Percentiles rank a stretch among this genome's conserved stretches.
These are phyloP conservation scores for Mucor velutinosus DNA, from an alignment of 371 early-diverging fungal species.

Conservation along the genomic window DNA sequence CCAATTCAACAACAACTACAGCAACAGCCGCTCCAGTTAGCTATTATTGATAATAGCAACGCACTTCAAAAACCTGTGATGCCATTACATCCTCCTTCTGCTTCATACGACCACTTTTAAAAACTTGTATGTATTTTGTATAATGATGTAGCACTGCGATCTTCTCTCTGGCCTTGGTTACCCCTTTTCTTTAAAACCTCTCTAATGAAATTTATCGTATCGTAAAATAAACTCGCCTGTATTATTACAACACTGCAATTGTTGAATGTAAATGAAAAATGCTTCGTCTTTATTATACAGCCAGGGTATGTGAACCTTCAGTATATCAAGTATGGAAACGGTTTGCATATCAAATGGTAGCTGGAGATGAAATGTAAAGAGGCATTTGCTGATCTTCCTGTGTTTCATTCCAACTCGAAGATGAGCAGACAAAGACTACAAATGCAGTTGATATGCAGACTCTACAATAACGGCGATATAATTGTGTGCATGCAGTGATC, in stretches of 20 bases:
- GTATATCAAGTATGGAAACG: too few relatives aligned
- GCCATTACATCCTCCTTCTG: not conserved
- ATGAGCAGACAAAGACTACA: not conserved
- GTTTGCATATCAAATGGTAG: too few relatives aligned
- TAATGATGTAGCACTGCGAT: too few relatives aligned
- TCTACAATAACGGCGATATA: not conserved
- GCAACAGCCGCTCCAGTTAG: not conserved
- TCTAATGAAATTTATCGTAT: too few relatives aligned
- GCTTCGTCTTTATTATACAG: too few relatives aligned
- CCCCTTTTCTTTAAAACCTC: too few relatives aligned
- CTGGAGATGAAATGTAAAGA: not conserved
- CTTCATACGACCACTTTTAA: not conserved
- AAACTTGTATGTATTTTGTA: too few relatives aligned
- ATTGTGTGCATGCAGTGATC: not conserved
- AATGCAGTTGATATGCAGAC: not conserved
- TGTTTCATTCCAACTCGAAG: not conserved
- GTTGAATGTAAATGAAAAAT: too few relatives aligned
- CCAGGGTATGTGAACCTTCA: too few relatives aligned
- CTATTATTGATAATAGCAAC: not conserved
- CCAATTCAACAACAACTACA: not conserved
- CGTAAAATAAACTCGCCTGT: too few relatives aligned
- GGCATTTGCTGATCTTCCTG: not conserved
- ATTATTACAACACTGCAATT: too few relatives aligned
- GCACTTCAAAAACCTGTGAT: not conserved
- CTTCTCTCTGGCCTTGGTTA: too few relatives aligned